Evolutionary conservation across 2,329 filamentous ascomycete genomes (phyloP).

Genomic region (Aspergillus vadensis): DNA sequence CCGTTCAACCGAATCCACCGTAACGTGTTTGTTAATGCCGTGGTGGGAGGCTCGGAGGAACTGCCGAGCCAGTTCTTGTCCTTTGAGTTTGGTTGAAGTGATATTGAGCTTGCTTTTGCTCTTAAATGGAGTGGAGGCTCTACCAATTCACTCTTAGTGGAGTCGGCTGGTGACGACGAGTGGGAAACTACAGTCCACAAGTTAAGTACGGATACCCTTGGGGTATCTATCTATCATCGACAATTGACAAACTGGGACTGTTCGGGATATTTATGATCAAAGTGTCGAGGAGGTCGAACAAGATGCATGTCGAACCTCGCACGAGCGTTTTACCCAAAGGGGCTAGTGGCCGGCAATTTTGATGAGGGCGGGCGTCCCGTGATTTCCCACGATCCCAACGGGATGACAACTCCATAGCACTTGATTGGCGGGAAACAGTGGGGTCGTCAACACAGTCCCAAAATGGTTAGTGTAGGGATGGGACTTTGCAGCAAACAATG

Average conservation of each 20-base stretch:
- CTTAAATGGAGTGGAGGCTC: background rate
- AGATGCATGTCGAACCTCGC: background rate
- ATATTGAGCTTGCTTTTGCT: background rate
- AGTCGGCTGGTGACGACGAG: background rate
- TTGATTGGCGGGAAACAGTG: slow-evolving; percentile 1
- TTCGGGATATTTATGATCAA: background rate
- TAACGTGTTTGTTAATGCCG: slow-evolving; percentile 58
- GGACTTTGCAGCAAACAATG: background rate
- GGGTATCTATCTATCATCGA: background rate
- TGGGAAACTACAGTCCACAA: background rate
- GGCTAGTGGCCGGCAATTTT: background rate
- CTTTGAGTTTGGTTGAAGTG: background rate
- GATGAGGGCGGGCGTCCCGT: slow-evolving; percentile 4
- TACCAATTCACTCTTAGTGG: background rate
- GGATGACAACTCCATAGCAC: slow-evolving; percentile 6
- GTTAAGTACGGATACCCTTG: background rate
- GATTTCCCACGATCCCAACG: slow-evolving; percentile 8
- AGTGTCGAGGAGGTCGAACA: background rate
- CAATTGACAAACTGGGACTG: background rate
- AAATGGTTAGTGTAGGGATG: slow-evolving; percentile 5
- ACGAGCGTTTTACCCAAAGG: background rate
- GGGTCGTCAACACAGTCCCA: slow-evolving; percentile 8
- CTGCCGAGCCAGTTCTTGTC: slow-evolving; percentile 43
- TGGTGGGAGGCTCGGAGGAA: slow-evolving; percentile 49
- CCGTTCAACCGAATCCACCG: slow-evolving; percentile 22